Conservation (phyloP, 192 early-diverging fungal genomes). For the Backusella psychrophila region DNA sequence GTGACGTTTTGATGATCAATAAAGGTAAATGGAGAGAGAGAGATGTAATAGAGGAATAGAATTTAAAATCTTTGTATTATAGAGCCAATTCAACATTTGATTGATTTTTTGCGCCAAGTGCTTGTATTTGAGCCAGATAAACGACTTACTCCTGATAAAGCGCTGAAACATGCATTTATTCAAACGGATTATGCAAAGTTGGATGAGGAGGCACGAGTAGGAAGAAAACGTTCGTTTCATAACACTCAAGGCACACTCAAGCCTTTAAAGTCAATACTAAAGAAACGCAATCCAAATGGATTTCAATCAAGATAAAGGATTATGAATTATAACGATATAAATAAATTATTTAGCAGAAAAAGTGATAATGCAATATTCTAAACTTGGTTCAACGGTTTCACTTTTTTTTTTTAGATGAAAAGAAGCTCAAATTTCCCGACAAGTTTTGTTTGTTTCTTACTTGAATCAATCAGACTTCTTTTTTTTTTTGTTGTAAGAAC, state of each 20-base stretch:
- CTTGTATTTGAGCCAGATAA: conserved; percentile 70
- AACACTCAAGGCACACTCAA: neutral
- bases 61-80: neutral
- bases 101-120: conserved; percentile 72
- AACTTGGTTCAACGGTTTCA: neutral
- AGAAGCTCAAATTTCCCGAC: neutral
- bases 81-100: neutral
- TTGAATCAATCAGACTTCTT: neutral
- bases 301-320: neutral
- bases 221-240: neutral
- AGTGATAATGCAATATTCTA: neutral
- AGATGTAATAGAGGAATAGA: too few relatives aligned
- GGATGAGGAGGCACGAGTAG: neutral
- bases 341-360: neutral
- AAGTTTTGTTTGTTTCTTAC: neutral
- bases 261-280: neutral
- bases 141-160: conserved; percentile 78
- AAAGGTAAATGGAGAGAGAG: neutral
- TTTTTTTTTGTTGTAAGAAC: neutral
- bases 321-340: too few relatives aligned
- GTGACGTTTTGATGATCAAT: neutral
- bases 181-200: conserved; percentile 35
- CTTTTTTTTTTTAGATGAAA: neutral
- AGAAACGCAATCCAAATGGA: neutral
- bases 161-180: conserved; percentile 78